Base-by-base conservation (phyloP, 352 stramenopile species). In the Phytophthora hybrid region DNA sequence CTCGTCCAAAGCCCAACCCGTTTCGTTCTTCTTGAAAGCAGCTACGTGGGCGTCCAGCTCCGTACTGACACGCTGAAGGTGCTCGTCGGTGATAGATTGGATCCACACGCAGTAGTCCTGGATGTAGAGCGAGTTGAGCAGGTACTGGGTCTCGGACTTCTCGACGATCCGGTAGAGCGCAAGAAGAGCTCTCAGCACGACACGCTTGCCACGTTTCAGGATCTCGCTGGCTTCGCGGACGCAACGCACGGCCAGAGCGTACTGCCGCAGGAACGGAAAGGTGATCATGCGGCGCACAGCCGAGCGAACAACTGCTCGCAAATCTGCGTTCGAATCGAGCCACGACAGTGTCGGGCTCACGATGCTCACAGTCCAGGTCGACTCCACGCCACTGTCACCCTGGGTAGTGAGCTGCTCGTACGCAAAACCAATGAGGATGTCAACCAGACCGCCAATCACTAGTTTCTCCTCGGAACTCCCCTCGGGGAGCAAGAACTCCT, bases 361-460 rank as follows among this genome's bases (percentile, higher is more conserved):
- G 72, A 96, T 99, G 51, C 94, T 97, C 10, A 98, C 91, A 14
- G 97, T 99, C 97, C 97, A 99, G 13, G 96, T 93, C 7, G 97
- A 99, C 83, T 99, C 98, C 6, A 99, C 90, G 9, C 88, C 97
- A 57, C 93, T 90, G 71, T 99, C 98, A 39, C 97, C 97, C 63
- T 98, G 88, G 2, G 94, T 99, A 13, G 92, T 97, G 32, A 99
- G 79, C 54, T 98, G 88, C 63, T 99, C 98, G 78, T 99, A 99
- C 5, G 82, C 88, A 72, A 98, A 99, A 4, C 94, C 94, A 44
- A 98, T 95, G 29, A 99, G 81, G 56, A 99, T 91, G 73, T 99
- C 97, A 1, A 95, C 77, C 6, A 99, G 83, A 21, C 91, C 93
- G 51, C 93, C 84, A 13, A 98, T 72, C n/a, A 96, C 59, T 29